Evolutionary conservation across 108 stramenopile genomes (phyloP).

Genomic region (Pseudonitzschia pungens): DNA sequence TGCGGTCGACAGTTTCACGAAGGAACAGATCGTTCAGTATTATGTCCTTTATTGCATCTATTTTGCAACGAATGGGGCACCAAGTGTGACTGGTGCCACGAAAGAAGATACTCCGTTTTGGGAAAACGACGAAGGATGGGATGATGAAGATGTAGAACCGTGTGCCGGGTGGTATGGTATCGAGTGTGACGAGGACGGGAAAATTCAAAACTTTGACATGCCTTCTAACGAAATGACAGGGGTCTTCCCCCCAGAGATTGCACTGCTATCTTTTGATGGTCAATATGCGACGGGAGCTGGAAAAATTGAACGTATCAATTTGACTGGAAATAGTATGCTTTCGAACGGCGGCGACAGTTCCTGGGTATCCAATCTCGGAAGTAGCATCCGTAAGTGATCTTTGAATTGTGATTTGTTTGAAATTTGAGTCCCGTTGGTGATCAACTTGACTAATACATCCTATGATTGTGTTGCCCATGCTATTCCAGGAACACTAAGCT

Average conservation of each 20-base stretch:
- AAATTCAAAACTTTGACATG: constrained; percentile 12
- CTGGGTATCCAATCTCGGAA: constrained; percentile 30
- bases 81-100: constrained; percentile 19
- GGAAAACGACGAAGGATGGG: constrained; percentile 18
- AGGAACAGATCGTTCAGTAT: constrained; percentile 29
- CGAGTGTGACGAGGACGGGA: constrained; percentile 23
- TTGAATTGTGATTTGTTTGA: neutral
- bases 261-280: constrained; percentile 23
- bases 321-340: constrained; percentile 19
- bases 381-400: constrained; percentile 27
- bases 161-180: constrained; percentile 30
- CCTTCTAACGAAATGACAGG: constrained; percentile 37
- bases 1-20: constrained; percentile 21
- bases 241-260: constrained; percentile 33
- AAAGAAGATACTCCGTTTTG: constrained; percentile 15
- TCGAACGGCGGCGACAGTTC: constrained; percentile 22
- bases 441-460: no score
- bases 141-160: constrained; percentile 8
- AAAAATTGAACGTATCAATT: constrained; percentile 27
- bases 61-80: constrained; percentile 22
- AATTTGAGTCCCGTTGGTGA: neutral
- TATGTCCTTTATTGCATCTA: constrained; percentile 35
- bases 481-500: neutral
- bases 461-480: neutral
- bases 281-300: constrained; percentile 31